These are phyloP conservation scores for Cryphonectria parasitica DNA, from an alignment of 2,329 filamentous ascomycete genomes.

Conservation along the genomic window DNA sequence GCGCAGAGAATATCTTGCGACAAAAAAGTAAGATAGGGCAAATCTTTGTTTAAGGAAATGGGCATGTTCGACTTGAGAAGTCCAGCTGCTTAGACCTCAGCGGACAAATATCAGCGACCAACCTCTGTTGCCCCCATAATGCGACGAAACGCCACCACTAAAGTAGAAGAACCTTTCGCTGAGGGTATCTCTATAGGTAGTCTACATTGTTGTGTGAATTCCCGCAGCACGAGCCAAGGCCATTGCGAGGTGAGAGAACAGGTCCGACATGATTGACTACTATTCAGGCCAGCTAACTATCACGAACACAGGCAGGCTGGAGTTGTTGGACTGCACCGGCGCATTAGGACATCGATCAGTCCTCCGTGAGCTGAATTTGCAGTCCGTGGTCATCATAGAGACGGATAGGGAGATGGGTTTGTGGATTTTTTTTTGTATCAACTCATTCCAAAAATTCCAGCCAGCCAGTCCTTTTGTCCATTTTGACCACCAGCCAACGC, in stretches of 20 bases:
- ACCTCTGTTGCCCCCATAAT: not conserved
- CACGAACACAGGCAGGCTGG: not conserved
- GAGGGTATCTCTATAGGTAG: not conserved
- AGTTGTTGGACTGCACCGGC: not conserved
- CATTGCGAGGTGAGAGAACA: not conserved
- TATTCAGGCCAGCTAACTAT: not conserved
- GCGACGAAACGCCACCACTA: not conserved
- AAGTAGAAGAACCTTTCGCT: not conserved
- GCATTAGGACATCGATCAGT: not conserved
- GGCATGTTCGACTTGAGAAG: not conserved
- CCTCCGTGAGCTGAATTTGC: not conserved
- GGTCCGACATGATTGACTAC: not conserved
- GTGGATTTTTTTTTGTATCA: conserved; percentile 21
- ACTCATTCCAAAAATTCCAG: not conserved
- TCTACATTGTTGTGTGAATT: not conserved
- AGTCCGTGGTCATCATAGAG: not conserved
- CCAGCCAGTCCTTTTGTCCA: not conserved
- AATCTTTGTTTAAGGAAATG: no score
- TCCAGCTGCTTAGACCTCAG: not conserved
- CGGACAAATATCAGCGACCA: not conserved
- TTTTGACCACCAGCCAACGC: not conserved
- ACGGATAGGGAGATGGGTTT: conserved; percentile 22
- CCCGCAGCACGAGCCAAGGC: not conserved
- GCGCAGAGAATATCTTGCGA: no score
- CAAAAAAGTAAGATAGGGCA: no score